phyloP scores from a whole-genome alignment of 768 basidiomycete genomes.

The Lanmaoa rubissima region DNA sequence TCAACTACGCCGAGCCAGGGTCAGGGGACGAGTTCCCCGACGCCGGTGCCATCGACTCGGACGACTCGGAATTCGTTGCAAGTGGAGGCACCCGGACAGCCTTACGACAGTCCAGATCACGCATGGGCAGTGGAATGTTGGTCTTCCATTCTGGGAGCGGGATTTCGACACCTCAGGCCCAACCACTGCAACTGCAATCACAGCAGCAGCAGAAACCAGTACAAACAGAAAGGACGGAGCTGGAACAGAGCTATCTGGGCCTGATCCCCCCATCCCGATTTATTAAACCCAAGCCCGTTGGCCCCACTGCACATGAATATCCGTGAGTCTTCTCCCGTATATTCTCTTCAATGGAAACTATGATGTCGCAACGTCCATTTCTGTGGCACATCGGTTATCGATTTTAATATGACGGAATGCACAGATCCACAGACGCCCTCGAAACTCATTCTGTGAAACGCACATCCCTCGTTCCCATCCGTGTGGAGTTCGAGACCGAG shows the following conservation, averaged over 20 bases:
- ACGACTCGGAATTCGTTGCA: conserved; percentile 79
- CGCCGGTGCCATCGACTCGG: conserved; percentile 78
- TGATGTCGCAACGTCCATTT: conserved; percentile 14
- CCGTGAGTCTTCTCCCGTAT: conserved; percentile 52
- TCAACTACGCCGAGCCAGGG: conserved; percentile 87
- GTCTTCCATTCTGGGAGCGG: conserved; percentile 57
- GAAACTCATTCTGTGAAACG: conserved; percentile 56
- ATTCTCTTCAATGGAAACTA: conserved; percentile 6
- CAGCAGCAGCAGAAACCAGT: conserved; percentile 19
- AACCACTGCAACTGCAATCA: conserved; percentile 14
- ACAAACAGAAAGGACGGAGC: conserved; percentile 50
- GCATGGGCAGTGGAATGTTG: conserved; percentile 47
- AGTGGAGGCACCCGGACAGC: conserved; percentile 62
- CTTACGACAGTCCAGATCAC: conserved; percentile 44
- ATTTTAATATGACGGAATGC: conserved; percentile 17
- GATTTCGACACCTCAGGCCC: conserved; percentile 34
- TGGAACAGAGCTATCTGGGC: conserved; percentile 90
- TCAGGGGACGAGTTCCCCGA: conserved; percentile 82
- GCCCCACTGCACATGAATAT: conserved; percentile 66
- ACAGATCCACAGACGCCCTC: conserved; percentile 63
- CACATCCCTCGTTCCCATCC: conserved; percentile 79
- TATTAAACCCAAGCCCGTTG: conserved; percentile 58
- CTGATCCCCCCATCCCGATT: conserved; percentile 78
- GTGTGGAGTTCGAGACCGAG: conserved; percentile 92
- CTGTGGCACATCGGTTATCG: conserved; percentile 14